Evolutionary conservation across 257 asterid species (phyloP).

Genomic region (Jacaranda copaia): DNA sequence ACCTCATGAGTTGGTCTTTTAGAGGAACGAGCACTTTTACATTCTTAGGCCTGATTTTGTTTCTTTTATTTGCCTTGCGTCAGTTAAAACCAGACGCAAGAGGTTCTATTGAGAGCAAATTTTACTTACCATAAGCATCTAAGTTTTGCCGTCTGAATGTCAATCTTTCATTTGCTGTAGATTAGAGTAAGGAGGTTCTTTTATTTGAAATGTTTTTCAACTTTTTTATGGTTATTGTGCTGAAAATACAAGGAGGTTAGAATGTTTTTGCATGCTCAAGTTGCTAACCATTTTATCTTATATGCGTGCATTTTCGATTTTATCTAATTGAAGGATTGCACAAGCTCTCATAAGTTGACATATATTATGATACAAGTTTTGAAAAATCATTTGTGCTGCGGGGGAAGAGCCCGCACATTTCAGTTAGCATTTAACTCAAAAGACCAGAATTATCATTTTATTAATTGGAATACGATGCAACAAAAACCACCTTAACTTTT

Average conservation of each 20-base stretch:
- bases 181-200: background rate
- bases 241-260: background rate
- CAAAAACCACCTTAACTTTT: constrained; percentile 35
- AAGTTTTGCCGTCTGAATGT: constrained; percentile 19
- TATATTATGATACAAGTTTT: too few species aligned
- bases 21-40: constrained; percentile 18
- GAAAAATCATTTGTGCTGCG: too few species aligned
- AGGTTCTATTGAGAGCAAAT: constrained; percentile 18
- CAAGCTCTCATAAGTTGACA: too few species aligned
- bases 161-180: constrained; percentile 15
- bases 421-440: too few species aligned
- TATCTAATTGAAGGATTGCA: too few species aligned
- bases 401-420: too few species aligned
- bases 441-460: too few species aligned
- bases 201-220: background rate
- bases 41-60: constrained; percentile 22
- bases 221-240: background rate
- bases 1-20: constrained; percentile 69
- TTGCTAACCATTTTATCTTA: too few species aligned
- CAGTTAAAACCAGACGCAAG: background rate
- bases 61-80: background rate
- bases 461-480: background rate
- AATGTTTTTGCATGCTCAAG: background rate
- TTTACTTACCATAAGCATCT: constrained; percentile 22
- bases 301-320: too few species aligned